A percentile compares a stretch with the other conserved stretches of the same genome.
Conservation (phyloP, 225 moss, liverwort and hornwort species). For the Pleurozium schreberi region DNA sequence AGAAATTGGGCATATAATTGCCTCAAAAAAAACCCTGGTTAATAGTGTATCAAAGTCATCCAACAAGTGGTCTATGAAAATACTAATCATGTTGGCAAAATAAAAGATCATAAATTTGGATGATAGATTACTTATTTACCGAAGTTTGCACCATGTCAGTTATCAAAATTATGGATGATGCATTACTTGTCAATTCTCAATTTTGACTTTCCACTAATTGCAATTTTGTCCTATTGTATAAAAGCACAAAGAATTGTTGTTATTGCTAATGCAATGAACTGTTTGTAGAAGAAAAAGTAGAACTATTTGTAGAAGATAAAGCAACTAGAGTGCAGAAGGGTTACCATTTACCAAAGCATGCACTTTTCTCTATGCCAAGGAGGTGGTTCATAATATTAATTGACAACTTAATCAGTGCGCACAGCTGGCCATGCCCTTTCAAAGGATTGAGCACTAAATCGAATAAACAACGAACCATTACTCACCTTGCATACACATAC, state of each 20-base stretch:
- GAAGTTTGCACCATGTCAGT: too few relatives aligned
- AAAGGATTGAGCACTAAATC: not conserved
- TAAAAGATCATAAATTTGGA: not conserved
- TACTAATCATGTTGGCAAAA: not conserved
- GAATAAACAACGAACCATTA: not conserved
- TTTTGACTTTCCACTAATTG: fast-evolving
- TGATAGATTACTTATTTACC: not conserved
- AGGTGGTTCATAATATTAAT: not conserved
- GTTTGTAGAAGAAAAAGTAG: too few relatives aligned
- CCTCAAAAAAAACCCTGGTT: too few relatives aligned
- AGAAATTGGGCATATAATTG: too few relatives aligned
- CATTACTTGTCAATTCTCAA: not conserved
- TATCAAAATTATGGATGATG: not conserved
- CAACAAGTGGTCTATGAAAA: fast-evolving
- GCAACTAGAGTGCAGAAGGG: not conserved
- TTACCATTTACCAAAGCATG: not conserved
- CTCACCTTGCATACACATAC: not conserved
- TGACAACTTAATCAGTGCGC: too few relatives aligned
- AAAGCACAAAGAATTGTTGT: not conserved
- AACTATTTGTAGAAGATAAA: not conserved
- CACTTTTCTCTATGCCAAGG: not conserved
- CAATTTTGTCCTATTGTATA: too few relatives aligned
- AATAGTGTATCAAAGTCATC: too few relatives aligned
- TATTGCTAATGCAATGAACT: too few relatives aligned
- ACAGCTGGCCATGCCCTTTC: not conserved